Percentiles rank a stretch among this genome's conserved stretches.
Conservation (phyloP, 2,329 filamentous ascomycete genomes). For the Seiridium cupressi region DNA sequence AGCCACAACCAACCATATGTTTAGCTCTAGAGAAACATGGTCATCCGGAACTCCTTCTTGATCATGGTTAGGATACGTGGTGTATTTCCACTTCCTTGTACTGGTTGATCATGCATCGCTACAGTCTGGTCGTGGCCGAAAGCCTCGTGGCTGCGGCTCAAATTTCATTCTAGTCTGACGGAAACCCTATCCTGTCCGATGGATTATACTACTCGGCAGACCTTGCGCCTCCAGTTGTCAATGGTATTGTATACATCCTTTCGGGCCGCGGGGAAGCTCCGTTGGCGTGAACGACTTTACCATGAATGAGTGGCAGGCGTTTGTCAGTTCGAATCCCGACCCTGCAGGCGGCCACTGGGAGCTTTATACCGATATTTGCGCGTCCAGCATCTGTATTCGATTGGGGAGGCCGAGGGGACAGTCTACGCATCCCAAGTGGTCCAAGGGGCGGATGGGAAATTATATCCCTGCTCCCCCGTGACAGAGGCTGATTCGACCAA, state of each 20-base stretch:
- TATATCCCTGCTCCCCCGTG: constrained; percentile 36
- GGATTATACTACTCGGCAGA: constrained; percentile 36
- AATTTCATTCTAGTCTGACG: constrained; percentile 22
- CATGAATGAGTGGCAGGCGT: constrained; percentile 36
- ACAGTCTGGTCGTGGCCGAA: neutral
- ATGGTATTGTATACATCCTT: constrained; percentile 34
- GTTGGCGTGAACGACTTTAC: constrained; percentile 27
- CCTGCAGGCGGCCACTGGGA: constrained; percentile 31
- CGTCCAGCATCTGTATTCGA: constrained; percentile 28
- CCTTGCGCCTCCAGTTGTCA: constrained; percentile 34
- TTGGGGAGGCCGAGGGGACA: constrained; percentile 31
- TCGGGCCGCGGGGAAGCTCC: constrained; percentile 32
- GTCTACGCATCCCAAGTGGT: constrained; percentile 36
- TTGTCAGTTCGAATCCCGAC: constrained; percentile 24
- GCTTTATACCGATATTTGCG: constrained; percentile 27
- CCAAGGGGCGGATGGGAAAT: constrained; percentile 28
- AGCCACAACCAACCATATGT: too few relatives aligned
- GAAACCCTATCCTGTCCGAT: constrained; percentile 35
- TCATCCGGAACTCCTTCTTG: too few relatives aligned
- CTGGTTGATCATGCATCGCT: neutral
- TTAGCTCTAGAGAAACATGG: too few relatives aligned
- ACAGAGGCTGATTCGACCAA: constrained; percentile 23
- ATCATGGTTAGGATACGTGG: too few relatives aligned
- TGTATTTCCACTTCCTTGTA: neutral
- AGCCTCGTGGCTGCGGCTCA: neutral